A percentile compares a stretch with the other conserved stretches of the same genome.
phyloP scores from a whole-genome alignment of 306 rosid genomes.

The Cucumis cinereus region DNA sequence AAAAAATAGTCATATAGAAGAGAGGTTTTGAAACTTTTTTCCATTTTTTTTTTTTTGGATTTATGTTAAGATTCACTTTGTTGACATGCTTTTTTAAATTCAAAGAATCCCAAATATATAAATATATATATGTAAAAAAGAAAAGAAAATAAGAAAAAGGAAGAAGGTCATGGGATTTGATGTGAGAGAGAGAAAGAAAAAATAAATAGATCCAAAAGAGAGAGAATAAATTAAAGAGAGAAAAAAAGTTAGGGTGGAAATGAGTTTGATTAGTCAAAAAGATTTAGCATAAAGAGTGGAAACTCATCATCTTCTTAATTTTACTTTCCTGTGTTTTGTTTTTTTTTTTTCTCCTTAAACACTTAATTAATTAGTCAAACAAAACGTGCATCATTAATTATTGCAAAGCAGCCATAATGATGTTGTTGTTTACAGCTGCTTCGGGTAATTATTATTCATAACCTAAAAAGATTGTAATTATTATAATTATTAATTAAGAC shows the following conservation, averaged over 20 bases:
- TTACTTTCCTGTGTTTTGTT: too few relatives aligned
- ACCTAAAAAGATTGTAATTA: background rate
- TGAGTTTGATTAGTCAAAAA: constrained; percentile 6
- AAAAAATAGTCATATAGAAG: background rate
- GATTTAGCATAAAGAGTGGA: background rate
- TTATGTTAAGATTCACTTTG: background rate
- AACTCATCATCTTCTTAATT: background rate
- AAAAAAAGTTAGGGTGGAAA: background rate
- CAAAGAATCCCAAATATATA: background rate
- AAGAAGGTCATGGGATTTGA: background rate
- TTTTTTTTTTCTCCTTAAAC: too few relatives aligned
- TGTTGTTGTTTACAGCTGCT: constrained; percentile 5
- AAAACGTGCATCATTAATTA: background rate
- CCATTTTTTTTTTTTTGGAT: background rate
- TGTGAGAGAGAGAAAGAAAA: background rate
- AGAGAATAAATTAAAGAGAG: background rate
- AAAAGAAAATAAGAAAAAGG: background rate
- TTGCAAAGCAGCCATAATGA: background rate
- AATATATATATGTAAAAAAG: too few relatives aligned
- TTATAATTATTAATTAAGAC: background rate
- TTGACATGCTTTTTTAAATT: background rate
- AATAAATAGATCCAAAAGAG: background rate
- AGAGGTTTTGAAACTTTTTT: background rate
- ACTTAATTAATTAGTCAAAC: background rate
- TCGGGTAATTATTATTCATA: background rate